Percentiles rank a stretch among this genome's conserved stretches.
Evolutionary conservation across 2,329 filamentous ascomycete species (phyloP).

Genomic region (Pyricularia pennisetigena): DNA sequence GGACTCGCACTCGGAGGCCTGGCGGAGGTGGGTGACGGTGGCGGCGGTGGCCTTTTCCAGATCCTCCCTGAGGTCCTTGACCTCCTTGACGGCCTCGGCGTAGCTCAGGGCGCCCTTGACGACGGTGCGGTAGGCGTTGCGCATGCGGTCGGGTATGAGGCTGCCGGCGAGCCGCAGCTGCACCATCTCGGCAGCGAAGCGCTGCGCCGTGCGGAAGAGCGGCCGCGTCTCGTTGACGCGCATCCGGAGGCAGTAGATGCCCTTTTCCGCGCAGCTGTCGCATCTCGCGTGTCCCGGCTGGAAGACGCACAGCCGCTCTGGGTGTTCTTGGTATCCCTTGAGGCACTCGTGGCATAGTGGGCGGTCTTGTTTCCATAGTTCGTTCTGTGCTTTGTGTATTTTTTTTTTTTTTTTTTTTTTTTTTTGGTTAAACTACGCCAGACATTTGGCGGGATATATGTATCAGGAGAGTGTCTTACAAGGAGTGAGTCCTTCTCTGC

Average conservation of each 20-base stretch:
- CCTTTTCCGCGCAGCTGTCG: not conserved
- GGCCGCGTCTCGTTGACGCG: not conserved
- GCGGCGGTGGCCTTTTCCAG: not conserved
- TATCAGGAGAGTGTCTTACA: not conserved
- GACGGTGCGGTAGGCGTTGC: not conserved
- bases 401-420: no score
- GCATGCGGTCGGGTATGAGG: not conserved
- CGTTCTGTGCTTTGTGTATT: not conserved
- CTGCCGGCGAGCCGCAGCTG: not conserved
- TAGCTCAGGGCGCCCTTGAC: not conserved
- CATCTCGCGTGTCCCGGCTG: not conserved
- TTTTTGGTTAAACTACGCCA: no score
- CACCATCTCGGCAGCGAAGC: not conserved
- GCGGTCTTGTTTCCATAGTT: not conserved
- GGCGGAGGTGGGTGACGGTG: not conserved
- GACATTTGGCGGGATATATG: not conserved
- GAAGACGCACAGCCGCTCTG: not conserved
- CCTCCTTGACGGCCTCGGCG: constrained; percentile 1
- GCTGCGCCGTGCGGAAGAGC: constrained; percentile 1
- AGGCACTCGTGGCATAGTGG: constrained; percentile 2
- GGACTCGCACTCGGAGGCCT: not conserved
- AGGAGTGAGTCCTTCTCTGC: not conserved
- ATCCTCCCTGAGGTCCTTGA: constrained; percentile 3
- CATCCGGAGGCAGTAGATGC: constrained; percentile 2
- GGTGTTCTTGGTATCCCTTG: not conserved